Evolutionary conservation across 108 stramenopile genomes (phyloP).

Genomic region (Skeletonema tropicum): DNA sequence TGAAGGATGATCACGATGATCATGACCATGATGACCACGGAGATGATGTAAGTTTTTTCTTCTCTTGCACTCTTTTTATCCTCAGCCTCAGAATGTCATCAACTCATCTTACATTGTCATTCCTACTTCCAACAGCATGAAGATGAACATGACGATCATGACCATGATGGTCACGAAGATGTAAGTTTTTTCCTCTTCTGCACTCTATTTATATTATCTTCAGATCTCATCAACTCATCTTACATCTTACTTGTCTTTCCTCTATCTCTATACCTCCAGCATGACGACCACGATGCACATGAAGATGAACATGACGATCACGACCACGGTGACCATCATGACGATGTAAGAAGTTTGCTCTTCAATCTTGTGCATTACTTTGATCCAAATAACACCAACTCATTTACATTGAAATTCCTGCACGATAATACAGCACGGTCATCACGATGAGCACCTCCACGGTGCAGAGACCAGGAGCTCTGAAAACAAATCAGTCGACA

Average conservation of each 20-base stretch:
- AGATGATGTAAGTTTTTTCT: neutral
- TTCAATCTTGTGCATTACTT: neutral
- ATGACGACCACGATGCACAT: too few relatives aligned
- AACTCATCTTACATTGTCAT: neutral
- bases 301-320: conserved; percentile 11
- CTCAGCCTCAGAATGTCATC: neutral
- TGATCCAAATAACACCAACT: neutral
- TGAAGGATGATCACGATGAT: neutral
- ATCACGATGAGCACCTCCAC: conserved; percentile 19
- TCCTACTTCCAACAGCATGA: neutral
- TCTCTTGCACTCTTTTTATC: neutral
- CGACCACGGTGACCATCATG: neutral
- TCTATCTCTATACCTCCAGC: too few relatives aligned
- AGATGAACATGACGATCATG: conserved; percentile 8
- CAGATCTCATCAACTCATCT: neutral
- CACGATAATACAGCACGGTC: neutral
- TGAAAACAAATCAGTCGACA: conserved; percentile 2
- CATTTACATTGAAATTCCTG: neutral
- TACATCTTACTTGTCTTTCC: neutral
- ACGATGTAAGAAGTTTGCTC: neutral
- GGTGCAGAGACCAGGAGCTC: neutral
- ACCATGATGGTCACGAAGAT: neutral
- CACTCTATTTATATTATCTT: too few relatives aligned
- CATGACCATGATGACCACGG: conserved; percentile 7
- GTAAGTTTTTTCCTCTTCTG: neutral